Evolutionary conservation across 2,329 filamentous ascomycete species (phyloP), one percentile per base, ranked within the genome.

Genomic region (Aspergillus felis): DNA sequence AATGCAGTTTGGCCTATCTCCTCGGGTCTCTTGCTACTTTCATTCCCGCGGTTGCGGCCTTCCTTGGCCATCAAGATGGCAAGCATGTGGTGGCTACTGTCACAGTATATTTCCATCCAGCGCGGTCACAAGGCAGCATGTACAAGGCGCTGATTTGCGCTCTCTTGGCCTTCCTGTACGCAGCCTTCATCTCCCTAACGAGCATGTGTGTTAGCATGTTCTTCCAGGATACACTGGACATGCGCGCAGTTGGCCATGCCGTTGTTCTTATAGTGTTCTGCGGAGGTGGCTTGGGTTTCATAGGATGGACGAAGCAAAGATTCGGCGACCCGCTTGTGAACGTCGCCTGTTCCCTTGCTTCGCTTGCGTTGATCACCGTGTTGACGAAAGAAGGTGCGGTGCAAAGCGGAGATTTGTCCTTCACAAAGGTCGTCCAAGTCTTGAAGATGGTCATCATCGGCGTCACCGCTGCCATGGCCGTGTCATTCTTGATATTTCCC

Each of bases 71-170:
- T 61, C 89, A 92, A 69, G 92, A 96, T 75, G 91, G 91, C 52
- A 97, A 97, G 71, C 93, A 97, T 74, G 87, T 96, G 69, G 91
- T 96, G 53, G 92, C 92, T 32, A 97, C 93, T 2, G 86, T 97
- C 57, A 95, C 91, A 0, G 92, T 97, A 10, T 97, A 96, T 70
- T 97, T 97, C 68, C 92, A 97, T 72, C 92, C 93, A 4, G 90
- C 91, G 5, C 83, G 93, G 57, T 91, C 91, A 20, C 84, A 87
- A 27, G 93, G 93, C 0, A 94, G 90, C 63, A 96, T 97, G 91
- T 83, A 91, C 57, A 90, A 96, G 74, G 92, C 92, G 3, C 84
- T 88, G 10, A 76, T 92, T 35, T 86, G 94, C 57, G 90, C 91
- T 5, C 76, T 90, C 41, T 80, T 89, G 35, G 92, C 92, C 1